These are phyloP conservation scores for Colletotrichum tamarilloi DNA, from an alignment of 2,329 filamentous ascomycete genomes.

Conservation along the genomic window DNA sequence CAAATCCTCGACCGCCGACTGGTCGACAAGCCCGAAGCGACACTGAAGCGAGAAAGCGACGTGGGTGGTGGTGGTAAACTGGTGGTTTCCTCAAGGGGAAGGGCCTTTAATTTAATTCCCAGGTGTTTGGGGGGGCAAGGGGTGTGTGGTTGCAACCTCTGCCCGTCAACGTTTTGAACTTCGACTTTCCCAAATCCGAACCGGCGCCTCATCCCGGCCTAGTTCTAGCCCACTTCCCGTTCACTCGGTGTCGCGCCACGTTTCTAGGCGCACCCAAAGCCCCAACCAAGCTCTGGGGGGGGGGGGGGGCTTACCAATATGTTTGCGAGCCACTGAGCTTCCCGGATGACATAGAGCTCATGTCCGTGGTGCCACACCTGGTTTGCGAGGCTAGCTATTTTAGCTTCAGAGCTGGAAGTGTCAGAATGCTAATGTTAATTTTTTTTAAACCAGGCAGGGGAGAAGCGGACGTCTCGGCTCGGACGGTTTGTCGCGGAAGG, in stretches of 20 bases:
- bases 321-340: not conserved
- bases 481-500: not conserved
- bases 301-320: not conserved
- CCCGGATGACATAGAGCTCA: not conserved
- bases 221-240: slow-evolving; percentile 18
- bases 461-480: not conserved
- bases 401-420: not conserved
- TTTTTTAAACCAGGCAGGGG: no score
- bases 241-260: slow-evolving; percentile 12
- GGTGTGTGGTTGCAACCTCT: not conserved
- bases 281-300: not conserved
- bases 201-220: not conserved
- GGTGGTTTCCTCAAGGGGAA: not conserved
- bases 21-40: not conserved
- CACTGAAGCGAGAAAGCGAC: not conserved
- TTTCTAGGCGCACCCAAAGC: not conserved
- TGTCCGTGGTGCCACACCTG: not conserved
- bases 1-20: slow-evolving; percentile 8
- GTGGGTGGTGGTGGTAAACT: not conserved
- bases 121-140: not conserved
- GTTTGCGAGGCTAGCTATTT: not conserved
- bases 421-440: not conserved
- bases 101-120: slow-evolving; percentile 23
- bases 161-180: not conserved
- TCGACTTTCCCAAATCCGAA: not conserved